Percentiles rank a stretch among this genome's conserved stretches.
Evolutionary conservation across 495 filamentous ascomycete species (phyloP).

Genomic region (Aspergillus campestris): DNA sequence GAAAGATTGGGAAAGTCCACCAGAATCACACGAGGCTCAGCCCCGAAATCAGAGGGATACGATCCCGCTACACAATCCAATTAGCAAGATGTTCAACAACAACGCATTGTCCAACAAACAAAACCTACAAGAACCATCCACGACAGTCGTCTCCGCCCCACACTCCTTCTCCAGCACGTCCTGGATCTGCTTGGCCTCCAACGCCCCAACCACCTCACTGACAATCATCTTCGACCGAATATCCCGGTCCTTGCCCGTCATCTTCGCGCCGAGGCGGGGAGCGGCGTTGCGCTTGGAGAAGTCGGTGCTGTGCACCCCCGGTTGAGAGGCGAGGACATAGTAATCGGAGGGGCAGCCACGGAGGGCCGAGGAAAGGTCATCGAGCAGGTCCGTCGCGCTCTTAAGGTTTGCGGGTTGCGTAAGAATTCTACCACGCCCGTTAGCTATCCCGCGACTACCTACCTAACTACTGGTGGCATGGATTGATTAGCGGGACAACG

Average conservation of each 20-base stretch:
- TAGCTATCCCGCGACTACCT: conserved; percentile 10
- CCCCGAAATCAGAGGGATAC: conserved; percentile 37
- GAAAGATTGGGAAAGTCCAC: conserved; percentile 46
- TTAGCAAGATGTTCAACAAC: conserved; percentile 8
- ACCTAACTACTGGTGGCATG: too few relatives aligned
- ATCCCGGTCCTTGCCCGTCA: conserved; percentile 39
- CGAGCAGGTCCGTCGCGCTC: conserved; percentile 28
- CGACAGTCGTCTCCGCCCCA: conserved; percentile 40
- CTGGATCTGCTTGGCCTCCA: conserved; percentile 49
- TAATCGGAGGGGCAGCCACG: conserved; percentile 61
- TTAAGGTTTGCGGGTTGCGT: conserved; percentile 36
- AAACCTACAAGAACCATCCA: conserved; percentile 58
- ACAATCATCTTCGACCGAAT: conserved; percentile 44
- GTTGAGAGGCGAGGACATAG: conserved; percentile 77
- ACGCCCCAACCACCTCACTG: conserved; percentile 53
- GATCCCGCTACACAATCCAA: conserved; percentile 27
- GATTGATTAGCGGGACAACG: conserved; percentile 21
- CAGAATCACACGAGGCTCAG: conserved; percentile 39
- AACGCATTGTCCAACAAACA: not conserved
- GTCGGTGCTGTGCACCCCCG: conserved; percentile 62
- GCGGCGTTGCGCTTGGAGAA: conserved; percentile 44
- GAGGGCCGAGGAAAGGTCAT: conserved; percentile 37
- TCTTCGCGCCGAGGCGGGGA: conserved; percentile 52
- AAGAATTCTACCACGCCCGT: conserved; percentile 32
- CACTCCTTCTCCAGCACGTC: conserved; percentile 43